Percentiles rank a stretch among this genome's conserved stretches.
These are phyloP conservation scores for Plasmodium relictum DNA, from an alignment of 169 alveolate genomes.

Conservation along the genomic window DNA sequence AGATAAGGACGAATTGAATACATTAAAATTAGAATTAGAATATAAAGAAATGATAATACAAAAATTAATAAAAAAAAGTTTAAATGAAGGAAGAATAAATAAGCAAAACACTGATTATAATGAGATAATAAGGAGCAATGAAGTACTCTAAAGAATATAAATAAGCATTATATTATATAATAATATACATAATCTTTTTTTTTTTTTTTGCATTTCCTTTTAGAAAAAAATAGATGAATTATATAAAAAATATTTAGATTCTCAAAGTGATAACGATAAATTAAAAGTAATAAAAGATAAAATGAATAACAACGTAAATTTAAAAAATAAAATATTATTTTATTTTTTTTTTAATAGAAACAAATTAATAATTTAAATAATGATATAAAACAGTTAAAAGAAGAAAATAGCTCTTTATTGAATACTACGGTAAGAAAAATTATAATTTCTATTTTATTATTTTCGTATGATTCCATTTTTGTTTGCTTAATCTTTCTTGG, in stretches of 20 bases:
- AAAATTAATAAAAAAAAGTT: constrained; percentile 26
- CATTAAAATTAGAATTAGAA: constrained; percentile 53
- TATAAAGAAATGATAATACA: constrained; percentile 73
- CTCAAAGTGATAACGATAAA: constrained; percentile 44
- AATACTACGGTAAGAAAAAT: constrained; percentile 17
- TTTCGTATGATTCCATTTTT: too few relatives aligned
- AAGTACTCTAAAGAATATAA: constrained; percentile 5
- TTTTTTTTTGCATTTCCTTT: constrained; percentile 10
- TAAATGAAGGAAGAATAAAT: neutral
- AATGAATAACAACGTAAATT: neutral
- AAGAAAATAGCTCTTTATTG: constrained; percentile 28
- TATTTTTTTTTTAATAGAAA: constrained; percentile 17
- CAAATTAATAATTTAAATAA: constrained; percentile 23
- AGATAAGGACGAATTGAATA: constrained; percentile 21
- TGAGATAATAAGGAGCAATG: neutral
- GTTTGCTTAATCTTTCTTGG: too few relatives aligned
- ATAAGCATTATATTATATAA: neutral
- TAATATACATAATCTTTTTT: neutral
- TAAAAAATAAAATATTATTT: neutral
- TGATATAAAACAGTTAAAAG: constrained; percentile 47
- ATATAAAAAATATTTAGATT: constrained; percentile 36
- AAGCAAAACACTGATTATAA: neutral
- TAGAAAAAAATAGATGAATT: constrained; percentile 68
- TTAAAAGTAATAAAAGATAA: constrained; percentile 19
- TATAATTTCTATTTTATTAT: too few relatives aligned